phyloP scores from a whole-genome alignment of 768 basidiomycete species.

The Candolleomyces efflorescens region DNA sequence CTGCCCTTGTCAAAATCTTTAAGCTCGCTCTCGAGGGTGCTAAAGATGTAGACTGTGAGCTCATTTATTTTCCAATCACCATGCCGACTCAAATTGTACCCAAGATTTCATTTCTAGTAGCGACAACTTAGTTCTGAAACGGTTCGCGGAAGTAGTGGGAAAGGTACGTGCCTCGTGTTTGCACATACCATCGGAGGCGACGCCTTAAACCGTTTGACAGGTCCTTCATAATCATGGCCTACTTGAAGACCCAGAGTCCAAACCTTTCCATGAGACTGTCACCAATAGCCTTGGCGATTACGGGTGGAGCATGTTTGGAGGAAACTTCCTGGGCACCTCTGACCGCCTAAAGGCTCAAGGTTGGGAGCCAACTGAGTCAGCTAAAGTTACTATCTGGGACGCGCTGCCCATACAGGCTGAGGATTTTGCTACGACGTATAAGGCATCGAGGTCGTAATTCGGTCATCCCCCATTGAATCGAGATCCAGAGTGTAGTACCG shows the following conservation, averaged over 20 bases:
- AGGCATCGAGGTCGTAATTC: too few relatives aligned
- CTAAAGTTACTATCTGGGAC: conserved; percentile 43
- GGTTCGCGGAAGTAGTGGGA: neutral
- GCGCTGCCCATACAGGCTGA: conserved; percentile 50
- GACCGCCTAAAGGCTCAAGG: conserved; percentile 19
- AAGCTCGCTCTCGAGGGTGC: conserved; percentile 38
- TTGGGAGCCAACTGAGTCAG: conserved; percentile 44
- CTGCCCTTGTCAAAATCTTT: conserved; percentile 29
- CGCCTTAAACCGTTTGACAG: too few relatives aligned
- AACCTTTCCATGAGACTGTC: neutral
- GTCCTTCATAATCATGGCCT: conserved; percentile 32
- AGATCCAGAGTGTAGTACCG: too few relatives aligned
- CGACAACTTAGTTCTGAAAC: conserved; percentile 12
- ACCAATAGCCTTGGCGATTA: neutral
- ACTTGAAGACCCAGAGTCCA: neutral
- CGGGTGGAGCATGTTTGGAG: neutral
- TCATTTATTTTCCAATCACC: too few relatives aligned
- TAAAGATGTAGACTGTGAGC: conserved; percentile 37
- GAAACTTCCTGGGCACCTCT: conserved; percentile 11
- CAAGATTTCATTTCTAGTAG: conserved; percentile 32
- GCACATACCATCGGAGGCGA: too few relatives aligned
- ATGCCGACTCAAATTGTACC: conserved; percentile 2
- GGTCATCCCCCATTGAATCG: too few relatives aligned
- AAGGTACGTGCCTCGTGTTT: too few relatives aligned
- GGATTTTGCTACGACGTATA: conserved; percentile 28